Base-by-base conservation (phyloP, 805 yeast species). In the Hanseniaspora occidentalis region DNA sequence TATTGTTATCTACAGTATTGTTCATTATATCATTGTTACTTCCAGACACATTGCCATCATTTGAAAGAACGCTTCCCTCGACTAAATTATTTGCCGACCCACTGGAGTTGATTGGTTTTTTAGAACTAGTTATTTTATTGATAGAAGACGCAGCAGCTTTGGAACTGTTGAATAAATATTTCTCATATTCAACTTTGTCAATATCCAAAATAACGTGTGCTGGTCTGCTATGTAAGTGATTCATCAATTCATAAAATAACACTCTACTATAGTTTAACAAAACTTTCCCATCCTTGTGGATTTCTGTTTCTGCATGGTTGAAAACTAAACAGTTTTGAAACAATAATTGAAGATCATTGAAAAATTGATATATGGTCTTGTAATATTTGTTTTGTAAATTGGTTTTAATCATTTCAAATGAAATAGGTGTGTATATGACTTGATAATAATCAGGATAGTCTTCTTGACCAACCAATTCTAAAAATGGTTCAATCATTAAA, bases 371-470 rank as follows among this genome's bases (percentile, higher is more conserved):
- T 43, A 84, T 67, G 31, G 71, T 69, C 3, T 67, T 64, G 44
- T 74, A 73, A 23, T 71, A 67, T 19, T 75, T 73, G 14, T 58
- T 59, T 14, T 71, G 71, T 34, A 86, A 53, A 37, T 71, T 70
- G 17, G 61, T 61, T 45, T 69, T 62, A 9, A 89, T 72, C 24
- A 73, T 66, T 39, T 67, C 69, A 50, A 89, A 71, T 1, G 94
- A 73, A 57, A 84, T 81, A 11, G 95, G 95, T 40, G 70, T 65
- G 47, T 74, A 70, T 35, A 89, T 77, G 6, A 82, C 64, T 46
- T 73, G 70, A 60, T 79, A 79, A 62, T 88, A 88, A 51, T 83
- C 94, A 1, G 95, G 95, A 50, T 81, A 79, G 43, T 71, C 73
- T 11, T 72, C 71, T 24, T 70, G 71, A 51, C 77, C 76, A 2